Evolutionary conservation across 192 early-diverging fungal genomes (phyloP).

Genomic region (Coemansia asiatica): DNA sequence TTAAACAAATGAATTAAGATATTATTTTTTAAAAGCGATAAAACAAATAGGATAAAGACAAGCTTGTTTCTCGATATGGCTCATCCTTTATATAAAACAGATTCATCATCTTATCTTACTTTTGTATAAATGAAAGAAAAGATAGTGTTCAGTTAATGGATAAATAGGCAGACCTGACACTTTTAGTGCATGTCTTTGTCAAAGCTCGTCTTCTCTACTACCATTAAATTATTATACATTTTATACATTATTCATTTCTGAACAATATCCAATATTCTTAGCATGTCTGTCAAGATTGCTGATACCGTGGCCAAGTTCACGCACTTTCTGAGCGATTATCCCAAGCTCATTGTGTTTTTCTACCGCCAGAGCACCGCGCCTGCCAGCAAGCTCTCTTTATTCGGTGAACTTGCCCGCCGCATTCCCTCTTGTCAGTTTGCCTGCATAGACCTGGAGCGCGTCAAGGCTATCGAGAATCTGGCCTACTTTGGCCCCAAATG

Average conservation of each 20-base stretch:
- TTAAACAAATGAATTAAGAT: not conserved
- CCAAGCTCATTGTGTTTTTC: not conserved
- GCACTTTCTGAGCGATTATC: not conserved
- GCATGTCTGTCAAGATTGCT: conserved; percentile 7
- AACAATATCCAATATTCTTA: no score
- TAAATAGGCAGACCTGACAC: no score
- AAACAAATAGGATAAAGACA: not conserved
- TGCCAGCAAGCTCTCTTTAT: not conserved
- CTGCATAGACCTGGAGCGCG: not conserved
- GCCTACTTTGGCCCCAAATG: not conserved
- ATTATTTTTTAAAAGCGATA: not conserved
- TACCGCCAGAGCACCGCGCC: not conserved
- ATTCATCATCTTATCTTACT: not conserved
- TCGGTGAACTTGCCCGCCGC: not conserved
- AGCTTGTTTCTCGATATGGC: not conserved
- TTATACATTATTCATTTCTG: not conserved
- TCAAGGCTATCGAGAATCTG: not conserved
- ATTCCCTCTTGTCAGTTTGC: conserved; percentile 8
- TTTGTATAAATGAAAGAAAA: not conserved
- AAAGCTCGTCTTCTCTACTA: no score
- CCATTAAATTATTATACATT: not conserved
- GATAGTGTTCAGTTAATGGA: no score
- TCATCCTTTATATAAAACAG: not conserved
- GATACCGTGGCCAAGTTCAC: not conserved
- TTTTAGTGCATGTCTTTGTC: no score